These are phyloP conservation scores for Nyctanthes arbortristis DNA, from an alignment of 257 asterid genomes.

Conservation along the genomic window DNA sequence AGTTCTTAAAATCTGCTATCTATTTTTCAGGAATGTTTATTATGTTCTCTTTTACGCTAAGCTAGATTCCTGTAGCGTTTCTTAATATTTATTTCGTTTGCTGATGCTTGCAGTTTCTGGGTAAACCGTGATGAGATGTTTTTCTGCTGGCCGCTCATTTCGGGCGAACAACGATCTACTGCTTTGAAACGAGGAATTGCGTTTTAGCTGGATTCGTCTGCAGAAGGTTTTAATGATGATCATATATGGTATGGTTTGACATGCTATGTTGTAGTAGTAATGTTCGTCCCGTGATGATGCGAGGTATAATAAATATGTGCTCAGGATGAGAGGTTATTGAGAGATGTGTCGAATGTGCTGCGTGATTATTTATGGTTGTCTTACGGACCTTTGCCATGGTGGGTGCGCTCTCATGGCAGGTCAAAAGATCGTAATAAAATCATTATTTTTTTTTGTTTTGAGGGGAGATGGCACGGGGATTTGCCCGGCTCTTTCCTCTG, in stretches of 20 bases:
- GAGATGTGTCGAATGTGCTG: neutral
- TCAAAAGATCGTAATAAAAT: slow-evolving; percentile 35
- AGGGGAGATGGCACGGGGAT: slow-evolving; percentile 59
- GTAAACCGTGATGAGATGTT: too few relatives aligned
- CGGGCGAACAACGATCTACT: neutral
- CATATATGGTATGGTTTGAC: neutral
- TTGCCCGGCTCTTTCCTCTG: slow-evolving; percentile 52
- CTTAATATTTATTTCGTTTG: too few relatives aligned
- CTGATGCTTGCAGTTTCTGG: neutral
- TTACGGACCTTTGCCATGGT: slow-evolving; percentile 52
- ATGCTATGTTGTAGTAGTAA: neutral
- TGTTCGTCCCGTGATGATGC: neutral
- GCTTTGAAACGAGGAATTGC: neutral
- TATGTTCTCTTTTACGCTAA: neutral
- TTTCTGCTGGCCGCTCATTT: neutral
- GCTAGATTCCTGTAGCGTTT: neutral
- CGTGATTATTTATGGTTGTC: slow-evolving; percentile 18
- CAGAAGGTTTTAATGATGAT: neutral
- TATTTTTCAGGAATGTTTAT: neutral
- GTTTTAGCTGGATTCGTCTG: neutral
- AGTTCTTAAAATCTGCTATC: neutral
- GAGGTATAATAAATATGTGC: neutral
- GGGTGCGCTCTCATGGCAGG: slow-evolving; percentile 79
- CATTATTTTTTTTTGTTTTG: slow-evolving; percentile 26
- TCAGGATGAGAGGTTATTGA: neutral